These are phyloP conservation scores for Ophiostoma quercus DNA, from an alignment of 2,329 filamentous ascomycete species.

Conservation along the genomic window DNA sequence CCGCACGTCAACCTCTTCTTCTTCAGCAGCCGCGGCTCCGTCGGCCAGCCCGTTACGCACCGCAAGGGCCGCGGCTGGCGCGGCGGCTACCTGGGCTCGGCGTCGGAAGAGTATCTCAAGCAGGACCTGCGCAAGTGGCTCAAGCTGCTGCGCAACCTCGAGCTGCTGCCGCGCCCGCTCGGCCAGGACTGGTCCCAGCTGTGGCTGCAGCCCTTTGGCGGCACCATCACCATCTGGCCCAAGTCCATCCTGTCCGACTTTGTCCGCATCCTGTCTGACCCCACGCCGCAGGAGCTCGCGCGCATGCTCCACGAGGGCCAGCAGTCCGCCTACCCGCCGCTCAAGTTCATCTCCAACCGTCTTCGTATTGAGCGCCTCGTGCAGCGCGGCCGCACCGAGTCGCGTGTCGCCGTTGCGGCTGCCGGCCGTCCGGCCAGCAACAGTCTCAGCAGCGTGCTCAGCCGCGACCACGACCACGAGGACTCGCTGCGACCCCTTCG, in stretches of 20 bases:
- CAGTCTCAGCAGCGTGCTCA: background rate
- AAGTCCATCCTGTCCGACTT: conserved; percentile 75
- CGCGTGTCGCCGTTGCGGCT: background rate
- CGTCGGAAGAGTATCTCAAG: conserved; percentile 91
- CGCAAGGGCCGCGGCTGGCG: conserved; percentile 91
- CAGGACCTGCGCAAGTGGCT: conserved; percentile 97
- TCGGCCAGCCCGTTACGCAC: conserved; percentile 90
- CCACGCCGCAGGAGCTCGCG: conserved; percentile 66
- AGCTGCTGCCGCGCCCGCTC: conserved; percentile 80
- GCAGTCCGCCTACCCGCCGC: conserved; percentile 81
- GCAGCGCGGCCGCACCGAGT: conserved; percentile 52
- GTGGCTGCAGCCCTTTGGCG: conserved; percentile 91
- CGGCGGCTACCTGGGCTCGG: conserved; percentile 87
- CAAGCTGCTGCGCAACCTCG: conserved; percentile 85
- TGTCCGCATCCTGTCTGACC: conserved; percentile 78
- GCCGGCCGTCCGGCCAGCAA: background rate
- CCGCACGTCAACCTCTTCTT: conserved; percentile 99
- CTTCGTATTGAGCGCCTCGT: conserved; percentile 72
- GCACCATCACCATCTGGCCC: conserved; percentile 95
- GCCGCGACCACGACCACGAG: background rate
- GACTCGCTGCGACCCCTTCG: background rate
- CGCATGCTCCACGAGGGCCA: conserved; percentile 88
- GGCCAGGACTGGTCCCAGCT: conserved; percentile 97
- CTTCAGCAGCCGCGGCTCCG: conserved; percentile 87
- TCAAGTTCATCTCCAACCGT: conserved; percentile 85